A percentile compares a stretch with the other conserved stretches of the same genome.
phyloP scores from a whole-genome alignment of 2,329 filamentous ascomycete species.

The Hypoxylon sp. region DNA sequence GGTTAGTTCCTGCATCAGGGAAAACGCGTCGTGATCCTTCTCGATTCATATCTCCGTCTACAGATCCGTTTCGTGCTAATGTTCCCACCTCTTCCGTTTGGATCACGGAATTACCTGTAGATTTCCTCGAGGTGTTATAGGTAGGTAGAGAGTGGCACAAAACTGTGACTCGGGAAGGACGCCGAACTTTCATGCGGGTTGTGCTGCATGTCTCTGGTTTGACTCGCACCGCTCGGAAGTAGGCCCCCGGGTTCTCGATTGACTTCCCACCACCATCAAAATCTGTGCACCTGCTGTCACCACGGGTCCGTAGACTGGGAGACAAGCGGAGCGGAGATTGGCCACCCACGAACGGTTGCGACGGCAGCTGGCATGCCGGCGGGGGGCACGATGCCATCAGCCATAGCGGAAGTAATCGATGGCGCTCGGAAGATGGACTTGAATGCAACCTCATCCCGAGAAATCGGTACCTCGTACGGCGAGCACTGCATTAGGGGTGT shows the following conservation, averaged over 20 bases:
- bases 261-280: constrained; percentile 6
- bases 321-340: constrained; percentile 34
- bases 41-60: constrained; percentile 21
- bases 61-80: constrained; percentile 6
- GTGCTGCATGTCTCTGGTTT: constrained; percentile 6
- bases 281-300: constrained; percentile 13
- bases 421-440: constrained; percentile 39
- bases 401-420: constrained; percentile 32
- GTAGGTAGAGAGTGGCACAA: constrained; percentile 10
- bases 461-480: constrained; percentile 45
- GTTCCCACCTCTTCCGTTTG: constrained; percentile 3
- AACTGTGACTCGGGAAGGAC: constrained; percentile 30
- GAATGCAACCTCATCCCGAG: constrained; percentile 45
- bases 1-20: constrained; percentile 14
- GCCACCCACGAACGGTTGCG: constrained; percentile 19
- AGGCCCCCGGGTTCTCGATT: constrained; percentile 24
- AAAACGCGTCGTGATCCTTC: constrained; percentile 33
- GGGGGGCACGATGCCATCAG: constrained; percentile 27
- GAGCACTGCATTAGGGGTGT: constrained; percentile 37
- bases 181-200: constrained; percentile 19
- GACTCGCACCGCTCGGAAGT: constrained; percentile 25
- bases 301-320: constrained; percentile 14
- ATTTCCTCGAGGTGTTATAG: constrained; percentile 2
- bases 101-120: constrained; percentile 7
- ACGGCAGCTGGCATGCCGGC: constrained; percentile 39